Percentiles rank a stretch among this genome's conserved stretches.
Evolutionary conservation across 1,284 basidiomycete genomes (phyloP).

Genomic region (Irpex lacteus): DNA sequence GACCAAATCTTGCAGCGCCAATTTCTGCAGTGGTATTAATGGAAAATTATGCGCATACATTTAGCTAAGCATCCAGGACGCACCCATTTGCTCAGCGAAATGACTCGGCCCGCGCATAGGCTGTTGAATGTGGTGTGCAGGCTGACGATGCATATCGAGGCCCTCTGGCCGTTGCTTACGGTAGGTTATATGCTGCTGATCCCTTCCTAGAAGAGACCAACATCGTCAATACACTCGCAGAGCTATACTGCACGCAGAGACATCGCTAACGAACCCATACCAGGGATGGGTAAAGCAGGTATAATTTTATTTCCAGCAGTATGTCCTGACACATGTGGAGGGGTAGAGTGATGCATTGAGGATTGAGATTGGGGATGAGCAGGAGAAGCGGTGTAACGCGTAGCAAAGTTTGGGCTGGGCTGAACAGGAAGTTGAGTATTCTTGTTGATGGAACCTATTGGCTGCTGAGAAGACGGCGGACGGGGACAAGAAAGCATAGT

Average conservation of each 20-base stretch:
- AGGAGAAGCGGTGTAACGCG: too few relatives aligned
- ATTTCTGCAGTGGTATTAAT: background rate
- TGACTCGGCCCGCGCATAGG: too few relatives aligned
- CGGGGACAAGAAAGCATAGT: background rate
- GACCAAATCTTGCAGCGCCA: background rate
- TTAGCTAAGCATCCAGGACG: too few relatives aligned
- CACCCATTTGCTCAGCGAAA: too few relatives aligned
- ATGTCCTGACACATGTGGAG: background rate
- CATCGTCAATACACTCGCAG: background rate
- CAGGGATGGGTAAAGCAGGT: too few relatives aligned
- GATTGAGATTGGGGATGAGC: background rate
- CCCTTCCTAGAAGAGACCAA: background rate
- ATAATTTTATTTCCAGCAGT: background rate
- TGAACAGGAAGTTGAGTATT: too few relatives aligned
- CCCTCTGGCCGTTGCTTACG: background rate
- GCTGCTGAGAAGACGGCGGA: background rate
- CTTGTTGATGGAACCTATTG: background rate
- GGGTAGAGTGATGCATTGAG: background rate
- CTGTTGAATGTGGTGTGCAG: background rate
- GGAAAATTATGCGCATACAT: too few relatives aligned
- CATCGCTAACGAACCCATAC: background rate
- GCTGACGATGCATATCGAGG: background rate
- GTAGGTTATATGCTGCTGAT: background rate
- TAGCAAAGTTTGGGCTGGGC: too few relatives aligned
- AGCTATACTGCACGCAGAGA: background rate